Evolutionary conservation across 345 rosid species (phyloP).

Genomic region (Rhodamnia argentea): DNA sequence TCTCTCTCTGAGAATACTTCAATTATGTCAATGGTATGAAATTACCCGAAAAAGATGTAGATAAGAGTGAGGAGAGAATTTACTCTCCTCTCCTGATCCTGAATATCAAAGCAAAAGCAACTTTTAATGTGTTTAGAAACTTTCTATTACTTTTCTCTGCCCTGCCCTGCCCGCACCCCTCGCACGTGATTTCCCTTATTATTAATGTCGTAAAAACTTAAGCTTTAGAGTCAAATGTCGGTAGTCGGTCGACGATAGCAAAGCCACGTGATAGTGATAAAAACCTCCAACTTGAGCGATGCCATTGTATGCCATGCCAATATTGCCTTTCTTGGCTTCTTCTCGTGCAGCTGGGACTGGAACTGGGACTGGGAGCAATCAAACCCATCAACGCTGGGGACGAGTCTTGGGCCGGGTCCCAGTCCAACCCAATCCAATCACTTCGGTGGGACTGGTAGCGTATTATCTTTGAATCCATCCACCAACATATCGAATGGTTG

Average conservation of each 20-base stretch:
- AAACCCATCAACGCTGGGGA: too few species aligned
- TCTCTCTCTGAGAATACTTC: too few species aligned
- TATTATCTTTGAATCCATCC: background rate
- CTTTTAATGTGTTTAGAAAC: too few species aligned
- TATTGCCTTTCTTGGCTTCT: background rate
- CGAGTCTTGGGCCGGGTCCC: too few species aligned
- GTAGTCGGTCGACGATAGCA: background rate
- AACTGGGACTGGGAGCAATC: background rate
- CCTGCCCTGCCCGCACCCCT: background rate
- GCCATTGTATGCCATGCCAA: background rate
- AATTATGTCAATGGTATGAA: too few species aligned
- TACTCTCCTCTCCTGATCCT: too few species aligned
- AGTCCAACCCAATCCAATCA: too few species aligned
- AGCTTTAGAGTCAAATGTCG: background rate
- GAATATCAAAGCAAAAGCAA: too few species aligned
- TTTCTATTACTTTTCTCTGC: background rate
- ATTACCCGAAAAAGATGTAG: too few species aligned
- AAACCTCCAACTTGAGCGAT: background rate
- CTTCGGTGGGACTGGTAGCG: background rate
- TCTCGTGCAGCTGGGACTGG: background rate
- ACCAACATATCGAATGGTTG: background rate
- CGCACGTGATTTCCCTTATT: background rate
- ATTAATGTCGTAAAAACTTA: too few species aligned
- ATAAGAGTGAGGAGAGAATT: too few species aligned
- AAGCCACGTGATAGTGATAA: background rate